phyloP scores from a whole-genome alignment of 768 basidiomycete genomes.

The Collybia mongolica region DNA sequence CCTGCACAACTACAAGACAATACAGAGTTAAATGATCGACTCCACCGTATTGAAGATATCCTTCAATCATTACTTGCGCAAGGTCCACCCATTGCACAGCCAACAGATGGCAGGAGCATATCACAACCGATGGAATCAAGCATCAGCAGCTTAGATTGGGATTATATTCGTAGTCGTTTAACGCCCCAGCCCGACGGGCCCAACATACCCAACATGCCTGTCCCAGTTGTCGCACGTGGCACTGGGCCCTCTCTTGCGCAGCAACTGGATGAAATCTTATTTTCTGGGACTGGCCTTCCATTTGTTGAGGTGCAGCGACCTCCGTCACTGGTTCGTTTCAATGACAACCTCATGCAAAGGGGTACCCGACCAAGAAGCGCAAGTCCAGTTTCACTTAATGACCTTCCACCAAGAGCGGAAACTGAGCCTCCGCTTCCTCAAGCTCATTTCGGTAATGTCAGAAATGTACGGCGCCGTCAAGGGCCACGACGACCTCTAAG shows the following conservation, averaged over 20 bases:
- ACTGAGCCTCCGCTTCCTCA: slow-evolving; percentile 23
- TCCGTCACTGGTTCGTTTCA: slow-evolving; percentile 53
- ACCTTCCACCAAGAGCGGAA: slow-evolving; percentile 24
- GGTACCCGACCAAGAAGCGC: slow-evolving; percentile 31
- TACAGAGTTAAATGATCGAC: slow-evolving; percentile 38
- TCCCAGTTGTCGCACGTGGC: slow-evolving; percentile 42
- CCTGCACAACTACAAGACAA: slow-evolving; percentile 34
- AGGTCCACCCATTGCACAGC: slow-evolving; percentile 14
- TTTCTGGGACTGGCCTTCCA: slow-evolving; percentile 38
- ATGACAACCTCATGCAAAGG: slow-evolving; percentile 47
- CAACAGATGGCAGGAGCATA: no score
- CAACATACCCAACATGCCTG: slow-evolving; percentile 38
- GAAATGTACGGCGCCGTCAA: slow-evolving; percentile 1
- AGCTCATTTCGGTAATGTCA: background rate
- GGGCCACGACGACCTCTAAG: slow-evolving; percentile 4
- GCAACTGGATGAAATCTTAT: slow-evolving; percentile 59
- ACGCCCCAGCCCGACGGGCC: background rate
- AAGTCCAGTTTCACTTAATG: slow-evolving; percentile 31
- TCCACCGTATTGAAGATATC: slow-evolving; percentile 46
- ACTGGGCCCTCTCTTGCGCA: slow-evolving; percentile 55
- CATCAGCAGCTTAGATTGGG: slow-evolving; percentile 24
- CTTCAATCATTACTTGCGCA: slow-evolving; percentile 38
- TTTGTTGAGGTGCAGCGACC: slow-evolving; percentile 42
- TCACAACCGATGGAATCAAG: slow-evolving; percentile 23
- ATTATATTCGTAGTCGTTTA: slow-evolving; percentile 22